Evolutionary conservation across 352 stramenopile species (phyloP), one percentile per base, ranked within the genome.

Genomic region (Phytophthora syringae): DNA sequence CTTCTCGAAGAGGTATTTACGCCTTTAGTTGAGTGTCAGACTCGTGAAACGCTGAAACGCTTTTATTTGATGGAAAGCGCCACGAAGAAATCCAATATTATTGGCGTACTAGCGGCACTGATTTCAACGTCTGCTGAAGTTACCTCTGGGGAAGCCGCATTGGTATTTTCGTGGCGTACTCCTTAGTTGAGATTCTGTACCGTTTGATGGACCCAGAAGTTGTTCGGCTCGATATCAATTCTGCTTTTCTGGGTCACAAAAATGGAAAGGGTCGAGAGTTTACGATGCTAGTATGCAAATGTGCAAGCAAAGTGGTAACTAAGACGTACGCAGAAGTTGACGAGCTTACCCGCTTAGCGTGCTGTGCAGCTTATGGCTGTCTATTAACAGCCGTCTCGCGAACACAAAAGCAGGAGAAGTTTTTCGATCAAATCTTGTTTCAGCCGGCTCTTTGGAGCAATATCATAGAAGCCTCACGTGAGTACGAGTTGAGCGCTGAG

Each of bases 361-460:
- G 77, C 44, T 88, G 76, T 52, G 79, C 83, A 49, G 87, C 87
- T 20, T 95, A 93, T 51, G 80, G 74, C 27, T 95, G 87, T 62
- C 60, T 95, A 15, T 70, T 94, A 12, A 89, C 78, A 2, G 86
- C 85, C 3, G 84, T 95, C 21, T 90, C 85, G 1, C 80, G 81
- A 28, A 94, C 87, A 7, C 87, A 95, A 68, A 95, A 92, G 22
- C 83, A 94, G 42, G 85, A 95, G 42, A 95, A 95, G 52, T 90
- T 95, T 54, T 95, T 88, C 48, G 85, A 92, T 52, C 87, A 95
- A 62, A 89, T 95, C 34, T 65, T 95, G 37, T 93, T 95, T 57
- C 85, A 91, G 60, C 70, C 89, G 1, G 68, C 73, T 7, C 64
- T 93, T 7, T 93, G 85, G 83, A 52, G 34, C 10, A 95, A 92